Base-by-base conservation (phyloP, 768 basidiomycete species). In the Termitomyces sp. region DNA sequence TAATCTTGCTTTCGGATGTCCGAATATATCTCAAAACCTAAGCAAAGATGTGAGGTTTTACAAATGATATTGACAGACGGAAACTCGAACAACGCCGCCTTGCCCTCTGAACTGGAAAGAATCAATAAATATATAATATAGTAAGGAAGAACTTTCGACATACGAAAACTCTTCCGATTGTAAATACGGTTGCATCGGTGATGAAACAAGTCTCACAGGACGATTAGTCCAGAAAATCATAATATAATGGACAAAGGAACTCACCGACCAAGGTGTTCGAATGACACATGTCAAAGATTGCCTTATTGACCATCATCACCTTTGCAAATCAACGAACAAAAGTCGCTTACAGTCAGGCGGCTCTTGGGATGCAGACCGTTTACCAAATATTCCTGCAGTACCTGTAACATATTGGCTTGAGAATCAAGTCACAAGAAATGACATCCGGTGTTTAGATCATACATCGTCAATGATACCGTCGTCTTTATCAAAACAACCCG, bases 231-330 rank as follows among this genome's bases (percentile, higher is more conserved):
- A n/a, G n/a, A n/a, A n/a, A n/a, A n/a, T n/a, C n/a, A n/a, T n/a
- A n/a, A n/a, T n/a, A n/a, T n/a, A n/a, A n/a, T n/a, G n/a, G 39
- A 27, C 16, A 12, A 32, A 27, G 18, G 5, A 11, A 51, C 46
- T 16, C 11, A 49, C 46, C 46, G 3, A 54, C 32, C 3, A 54
- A 22, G 2, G 53, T 49, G n/a, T 40, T 41, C 12, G 53, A 54
- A 29, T 54, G 47, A 18, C 47, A 54, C 11, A 12, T 48, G 15
- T 54, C 53, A 11, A 54, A 41, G 13, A 54, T 36, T 7, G 53
- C 53, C 53, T 54, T 29, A 2, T 5, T 12, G 7, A n/a, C 5
- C 18, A 22, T 43, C 15, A 18, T 40, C 16, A 42, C 16, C 3
- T 18, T 27, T 23, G 1, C 22, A 18, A n/a, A 39, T 16, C 7